A percentile compares a stretch with the other conserved stretches of the same genome.
phyloP scores from a whole-genome alignment of 2,329 filamentous ascomycete genomes.

The Sclerotinia sclerotiorum region DNA sequence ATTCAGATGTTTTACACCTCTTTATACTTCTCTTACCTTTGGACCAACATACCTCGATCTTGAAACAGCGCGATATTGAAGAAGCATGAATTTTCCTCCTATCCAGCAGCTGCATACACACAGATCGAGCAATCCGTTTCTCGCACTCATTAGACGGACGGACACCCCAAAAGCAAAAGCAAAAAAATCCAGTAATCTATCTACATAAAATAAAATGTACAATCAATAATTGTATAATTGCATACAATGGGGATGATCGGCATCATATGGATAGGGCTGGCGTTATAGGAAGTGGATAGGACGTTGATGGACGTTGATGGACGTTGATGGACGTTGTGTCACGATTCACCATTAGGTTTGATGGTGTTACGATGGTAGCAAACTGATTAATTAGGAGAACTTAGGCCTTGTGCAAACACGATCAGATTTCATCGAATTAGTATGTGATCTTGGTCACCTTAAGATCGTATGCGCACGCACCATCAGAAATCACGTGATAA shows the following conservation, averaged over 20 bases:
- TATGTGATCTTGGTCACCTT: no score
- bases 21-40: no score
- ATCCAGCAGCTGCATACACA: neutral
- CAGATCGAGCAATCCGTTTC: neutral
- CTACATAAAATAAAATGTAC: constrained; percentile 3
- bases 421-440: no score
- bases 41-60: neutral
- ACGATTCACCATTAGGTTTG: no score
- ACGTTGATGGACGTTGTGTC: no score
- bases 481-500: no score
- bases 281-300: neutral
- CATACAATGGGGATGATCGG: constrained; percentile 4
- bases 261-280: constrained; percentile 2
- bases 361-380: no score
- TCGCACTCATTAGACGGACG: neutral
- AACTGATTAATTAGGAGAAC: no score
- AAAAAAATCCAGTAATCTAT: neutral
- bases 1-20: neutral
- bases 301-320: no score
- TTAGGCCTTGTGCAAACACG: no score
- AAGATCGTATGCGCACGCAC: no score
- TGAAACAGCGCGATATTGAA: neutral
- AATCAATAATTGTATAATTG: constrained; percentile 17
- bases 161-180: neutral
- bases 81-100: neutral